Base-by-base conservation (phyloP, 495 filamentous ascomycete genomes). In the Paragyromitra xinjiangensis region DNA sequence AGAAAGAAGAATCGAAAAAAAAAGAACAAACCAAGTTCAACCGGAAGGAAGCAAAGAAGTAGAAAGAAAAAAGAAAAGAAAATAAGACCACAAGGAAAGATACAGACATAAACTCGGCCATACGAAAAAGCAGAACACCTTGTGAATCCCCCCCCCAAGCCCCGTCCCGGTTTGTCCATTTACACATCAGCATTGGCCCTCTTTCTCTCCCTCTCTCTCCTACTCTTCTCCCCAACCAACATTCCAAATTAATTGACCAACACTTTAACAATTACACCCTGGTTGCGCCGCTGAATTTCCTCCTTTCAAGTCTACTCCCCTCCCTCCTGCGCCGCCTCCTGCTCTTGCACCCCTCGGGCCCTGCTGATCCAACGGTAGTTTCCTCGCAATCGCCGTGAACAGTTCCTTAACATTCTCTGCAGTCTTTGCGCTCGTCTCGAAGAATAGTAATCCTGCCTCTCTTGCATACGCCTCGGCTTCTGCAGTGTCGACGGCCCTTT, bases 311-410 rank as follows among this genome's bases (percentile, higher is more conserved):
- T 82, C 72, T 14, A 83, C 81, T 6, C 81, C 81, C 40, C 81
- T 71, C n/a, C 81, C 81, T 26, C 81, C 76, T 71, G 83, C 69
- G 19, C 71, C 79, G 34, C 90, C 91, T 71, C 91, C 91, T 40
- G 91, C 87, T 75, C 94, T 88, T 77, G 92, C 86, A 81, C 92
- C 92, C 80, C 94, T 90, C 39, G 94, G 93, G 16, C 94, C 94
- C 62, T 90, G 94, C 83, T 98, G 95, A 78, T 98, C 95, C 71
- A 99, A 90, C 37, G 95, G 95, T 70, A 99, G 86, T 84, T 97
- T 97, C 92, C 92, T 95, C 48, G 95, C 95, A 79, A 99, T 99
- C 19, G 93, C 93, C n/a, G 95, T 97, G 85, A 99, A 99, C 44
- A 99, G 86, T 75, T 98, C 95, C 79, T 91, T 88, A 55, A 99